Evolutionary conservation across 148 eudicot species (phyloP).

Genomic region (Chenopodium berlandieri): DNA sequence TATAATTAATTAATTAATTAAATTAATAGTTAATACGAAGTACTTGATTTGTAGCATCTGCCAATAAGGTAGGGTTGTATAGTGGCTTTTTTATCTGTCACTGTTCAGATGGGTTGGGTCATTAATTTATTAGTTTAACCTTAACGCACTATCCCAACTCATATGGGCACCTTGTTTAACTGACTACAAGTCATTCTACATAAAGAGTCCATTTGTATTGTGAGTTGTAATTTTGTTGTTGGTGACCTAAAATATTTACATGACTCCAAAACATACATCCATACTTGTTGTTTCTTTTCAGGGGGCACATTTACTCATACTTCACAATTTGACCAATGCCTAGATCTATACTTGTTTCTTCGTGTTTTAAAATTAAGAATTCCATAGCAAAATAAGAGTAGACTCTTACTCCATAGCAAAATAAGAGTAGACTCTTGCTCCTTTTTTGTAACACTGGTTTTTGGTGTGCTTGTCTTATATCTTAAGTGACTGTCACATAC

Average conservation of each 20-base stretch:
- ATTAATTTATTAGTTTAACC: background rate
- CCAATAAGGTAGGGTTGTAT: slow-evolving; percentile 20
- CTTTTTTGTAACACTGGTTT: too few relatives aligned
- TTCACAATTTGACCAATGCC: too few relatives aligned
- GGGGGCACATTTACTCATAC: background rate
- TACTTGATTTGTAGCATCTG: background rate
- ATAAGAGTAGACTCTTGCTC: too few relatives aligned
- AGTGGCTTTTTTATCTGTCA: slow-evolving; percentile 13
- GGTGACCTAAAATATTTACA: background rate
- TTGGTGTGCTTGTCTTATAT: too few relatives aligned
- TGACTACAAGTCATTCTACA: background rate
- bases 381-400: too few relatives aligned
- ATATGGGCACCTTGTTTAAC: slow-evolving; percentile 1
- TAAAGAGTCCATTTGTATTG: background rate
- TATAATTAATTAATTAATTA: background rate
- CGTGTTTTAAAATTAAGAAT: too few relatives aligned
- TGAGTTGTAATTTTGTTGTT: slow-evolving; percentile 16
- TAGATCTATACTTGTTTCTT: too few relatives aligned
- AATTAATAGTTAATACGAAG: background rate
- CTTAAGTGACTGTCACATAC: too few relatives aligned
- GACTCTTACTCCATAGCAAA: too few relatives aligned
- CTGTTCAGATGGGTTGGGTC: background rate
- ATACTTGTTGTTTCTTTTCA: background rate
- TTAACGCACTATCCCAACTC: background rate
- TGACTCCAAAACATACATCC: slow-evolving; percentile 2